Evolutionary conservation across 331 rosid species (phyloP).

Genomic region (Quercus tomentella): DNA sequence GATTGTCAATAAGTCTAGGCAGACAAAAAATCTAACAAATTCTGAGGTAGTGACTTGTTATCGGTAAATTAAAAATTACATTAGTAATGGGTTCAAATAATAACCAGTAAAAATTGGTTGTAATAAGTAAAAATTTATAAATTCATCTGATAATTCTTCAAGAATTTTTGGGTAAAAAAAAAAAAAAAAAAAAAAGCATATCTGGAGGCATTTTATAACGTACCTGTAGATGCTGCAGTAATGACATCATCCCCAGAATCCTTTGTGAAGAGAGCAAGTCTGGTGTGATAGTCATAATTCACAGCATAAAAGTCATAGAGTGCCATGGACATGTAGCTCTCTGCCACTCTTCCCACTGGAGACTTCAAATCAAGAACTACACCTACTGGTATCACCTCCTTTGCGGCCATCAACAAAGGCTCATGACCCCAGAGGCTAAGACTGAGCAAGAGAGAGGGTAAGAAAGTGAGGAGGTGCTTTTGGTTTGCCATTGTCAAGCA

Average conservation of each 20-base stretch:
- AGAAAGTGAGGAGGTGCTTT: background rate
- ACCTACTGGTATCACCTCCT: slow-evolving; percentile 11
- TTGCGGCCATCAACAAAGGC: slow-evolving; percentile 6
- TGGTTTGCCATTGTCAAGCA: background rate
- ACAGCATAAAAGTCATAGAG: slow-evolving; percentile 15
- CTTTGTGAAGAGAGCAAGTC: slow-evolving; percentile 1
- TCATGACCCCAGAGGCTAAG: background rate
- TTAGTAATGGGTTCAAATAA: no score
- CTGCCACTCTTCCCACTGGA: slow-evolving; percentile 11
- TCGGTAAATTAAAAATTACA: no score
- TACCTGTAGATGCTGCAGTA: slow-evolving; percentile 29
- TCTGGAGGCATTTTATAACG: background rate
- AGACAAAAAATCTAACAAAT: no score
- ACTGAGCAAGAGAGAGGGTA: background rate
- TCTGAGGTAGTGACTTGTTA: no score
- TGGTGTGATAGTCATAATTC: slow-evolving; percentile 9
- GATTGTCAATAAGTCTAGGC: no score
- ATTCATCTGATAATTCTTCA: no score
- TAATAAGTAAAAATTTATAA: no score
- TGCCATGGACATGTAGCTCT: slow-evolving; percentile 19
- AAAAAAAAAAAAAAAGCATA: no score
- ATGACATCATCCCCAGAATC: slow-evolving; percentile 13
- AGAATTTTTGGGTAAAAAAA: no score
- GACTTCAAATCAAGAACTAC: slow-evolving; percentile 26
- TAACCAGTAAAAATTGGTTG: no score